Percentiles rank a stretch among this genome's conserved stretches.
phyloP scores from a whole-genome alignment of 1,139 yeast species.

The Waltiozyma solani region DNA sequence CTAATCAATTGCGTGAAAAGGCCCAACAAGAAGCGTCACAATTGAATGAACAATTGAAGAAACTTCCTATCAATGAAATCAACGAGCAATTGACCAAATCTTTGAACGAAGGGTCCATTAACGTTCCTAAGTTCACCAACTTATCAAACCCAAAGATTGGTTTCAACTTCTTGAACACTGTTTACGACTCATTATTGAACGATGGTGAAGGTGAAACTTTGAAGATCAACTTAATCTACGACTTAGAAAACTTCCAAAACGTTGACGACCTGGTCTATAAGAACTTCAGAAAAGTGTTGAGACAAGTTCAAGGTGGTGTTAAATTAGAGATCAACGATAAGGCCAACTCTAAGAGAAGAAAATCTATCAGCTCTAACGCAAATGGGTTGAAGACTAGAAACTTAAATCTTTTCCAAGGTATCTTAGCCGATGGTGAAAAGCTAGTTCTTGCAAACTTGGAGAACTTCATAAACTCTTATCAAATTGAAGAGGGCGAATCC shows the following conservation, averaged over 20 bases:
- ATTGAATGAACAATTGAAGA: conserved; percentile 21
- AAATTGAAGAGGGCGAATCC: conserved; percentile 7
- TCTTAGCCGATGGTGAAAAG: conserved; percentile 79
- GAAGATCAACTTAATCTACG: conserved; percentile 75
- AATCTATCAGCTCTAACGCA: conserved; percentile 1
- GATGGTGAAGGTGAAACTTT: conserved; percentile 57
- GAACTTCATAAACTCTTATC: conserved; percentile 39
- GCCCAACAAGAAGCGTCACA: conserved; percentile 31
- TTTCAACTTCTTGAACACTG: conserved; percentile 36
- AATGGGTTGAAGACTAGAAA: conserved; percentile 26
- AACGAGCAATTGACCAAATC: conserved; percentile 22
- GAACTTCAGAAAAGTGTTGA: conserved; percentile 53
- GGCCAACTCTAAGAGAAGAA: conserved; percentile 19
- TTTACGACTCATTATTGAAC: conserved; percentile 25
- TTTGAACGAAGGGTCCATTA: conserved; percentile 10
- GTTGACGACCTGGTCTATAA: conserved; percentile 54
- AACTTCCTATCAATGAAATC: conserved; percentile 18
- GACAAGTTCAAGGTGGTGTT: conserved; percentile 19
- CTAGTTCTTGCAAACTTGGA: conserved; percentile 82
- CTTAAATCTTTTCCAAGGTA: conserved; percentile 69
- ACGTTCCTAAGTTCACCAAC: conserved; percentile 15
- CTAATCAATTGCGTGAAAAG: conserved; percentile 20
- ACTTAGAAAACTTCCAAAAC: conserved; percentile 61
- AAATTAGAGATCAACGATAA: conserved; percentile 19
- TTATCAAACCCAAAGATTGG: conserved; percentile 31